These are phyloP conservation scores for Penicillium desertorum DNA, from an alignment of 495 filamentous ascomycete species.

Conservation along the genomic window DNA sequence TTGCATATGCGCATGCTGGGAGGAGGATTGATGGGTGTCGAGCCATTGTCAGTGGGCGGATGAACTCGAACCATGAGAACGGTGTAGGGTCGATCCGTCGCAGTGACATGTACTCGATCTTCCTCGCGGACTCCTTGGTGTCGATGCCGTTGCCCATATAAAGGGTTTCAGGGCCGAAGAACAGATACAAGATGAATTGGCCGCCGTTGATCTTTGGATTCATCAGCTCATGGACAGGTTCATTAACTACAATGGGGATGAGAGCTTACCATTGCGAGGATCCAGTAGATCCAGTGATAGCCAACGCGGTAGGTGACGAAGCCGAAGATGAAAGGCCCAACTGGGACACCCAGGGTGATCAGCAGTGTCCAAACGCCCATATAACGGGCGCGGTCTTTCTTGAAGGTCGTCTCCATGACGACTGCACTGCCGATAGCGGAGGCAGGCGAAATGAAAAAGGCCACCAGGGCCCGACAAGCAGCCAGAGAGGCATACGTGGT, in stretches of 20 bases:
- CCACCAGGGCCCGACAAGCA: constrained; percentile 47
- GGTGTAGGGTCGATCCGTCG: constrained; percentile 50
- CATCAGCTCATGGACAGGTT: constrained; percentile 8
- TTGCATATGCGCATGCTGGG: constrained; percentile 50
- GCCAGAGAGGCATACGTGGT: constrained; percentile 42
- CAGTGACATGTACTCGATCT: constrained; percentile 44
- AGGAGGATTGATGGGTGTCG: constrained; percentile 44
- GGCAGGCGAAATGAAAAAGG: constrained; percentile 54
- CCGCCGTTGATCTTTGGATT: constrained; percentile 47
- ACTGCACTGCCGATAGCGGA: constrained; percentile 54
- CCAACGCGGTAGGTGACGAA: constrained; percentile 46
- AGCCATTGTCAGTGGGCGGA: constrained; percentile 45
- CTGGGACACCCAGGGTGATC: constrained; percentile 50
- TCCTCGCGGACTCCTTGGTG: constrained; percentile 27
- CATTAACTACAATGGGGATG: neutral
- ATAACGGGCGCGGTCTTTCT: constrained; percentile 47
- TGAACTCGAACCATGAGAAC: constrained; percentile 47
- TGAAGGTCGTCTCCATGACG: constrained; percentile 52
- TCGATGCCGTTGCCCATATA: constrained; percentile 39
- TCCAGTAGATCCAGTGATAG: constrained; percentile 46
- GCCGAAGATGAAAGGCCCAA: constrained; percentile 49
- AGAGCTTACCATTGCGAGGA: constrained; percentile 44
- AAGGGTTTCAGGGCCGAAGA: constrained; percentile 57
- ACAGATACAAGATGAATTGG: constrained; percentile 53
- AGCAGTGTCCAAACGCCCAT: constrained; percentile 57